Percentiles rank a stretch among this genome's conserved stretches.
These are phyloP conservation scores for Russula sp. DNA, from an alignment of 768 basidiomycete genomes.

Conservation along the genomic window DNA sequence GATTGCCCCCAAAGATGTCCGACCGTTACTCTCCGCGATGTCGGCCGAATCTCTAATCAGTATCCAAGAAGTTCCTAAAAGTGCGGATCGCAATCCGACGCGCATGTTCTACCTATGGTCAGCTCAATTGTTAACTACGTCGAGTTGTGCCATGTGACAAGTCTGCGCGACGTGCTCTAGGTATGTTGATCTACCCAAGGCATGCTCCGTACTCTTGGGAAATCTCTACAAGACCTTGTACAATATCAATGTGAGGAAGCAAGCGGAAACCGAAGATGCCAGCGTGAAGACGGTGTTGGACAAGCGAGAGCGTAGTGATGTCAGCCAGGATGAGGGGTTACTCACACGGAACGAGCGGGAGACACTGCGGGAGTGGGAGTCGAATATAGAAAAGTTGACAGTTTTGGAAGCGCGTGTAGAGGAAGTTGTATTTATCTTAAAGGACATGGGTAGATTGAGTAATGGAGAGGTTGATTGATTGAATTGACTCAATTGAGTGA, in stretches of 20 bases:
- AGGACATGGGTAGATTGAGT: constrained; percentile 48
- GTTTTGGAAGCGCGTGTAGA: constrained; percentile 84
- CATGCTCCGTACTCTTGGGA: constrained; percentile 69
- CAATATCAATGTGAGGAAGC: constrained; percentile 72
- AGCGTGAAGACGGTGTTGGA: constrained; percentile 67
- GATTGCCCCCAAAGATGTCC: constrained; percentile 85
- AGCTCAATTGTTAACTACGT: constrained; percentile 13
- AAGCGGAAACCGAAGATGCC: constrained; percentile 64
- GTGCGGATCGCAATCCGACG: constrained; percentile 81
- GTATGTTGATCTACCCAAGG: constrained; percentile 84
- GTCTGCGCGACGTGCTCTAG: constrained; percentile 37
- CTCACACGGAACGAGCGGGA: constrained; percentile 74
- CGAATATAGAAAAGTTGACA: constrained; percentile 64
- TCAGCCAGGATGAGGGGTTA: constrained; percentile 66
- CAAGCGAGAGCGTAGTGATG: constrained; percentile 77
- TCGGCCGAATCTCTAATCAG: constrained; percentile 79
- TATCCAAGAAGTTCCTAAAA: constrained; percentile 89
- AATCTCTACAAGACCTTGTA: constrained; percentile 86
- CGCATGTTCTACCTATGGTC: constrained; percentile 92
- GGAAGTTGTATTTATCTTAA: constrained; percentile 81
- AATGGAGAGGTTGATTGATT: constrained; percentile 1
- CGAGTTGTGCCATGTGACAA: background rate
- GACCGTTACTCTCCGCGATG: constrained; percentile 72
- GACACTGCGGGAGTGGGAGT: constrained; percentile 65
- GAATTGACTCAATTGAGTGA: background rate